A percentile compares a stretch with the other conserved stretches of the same genome.
Evolutionary conservation across 2,329 filamentous ascomycete species (phyloP).

Genomic region (Pseudopithomyces chartarum): DNA sequence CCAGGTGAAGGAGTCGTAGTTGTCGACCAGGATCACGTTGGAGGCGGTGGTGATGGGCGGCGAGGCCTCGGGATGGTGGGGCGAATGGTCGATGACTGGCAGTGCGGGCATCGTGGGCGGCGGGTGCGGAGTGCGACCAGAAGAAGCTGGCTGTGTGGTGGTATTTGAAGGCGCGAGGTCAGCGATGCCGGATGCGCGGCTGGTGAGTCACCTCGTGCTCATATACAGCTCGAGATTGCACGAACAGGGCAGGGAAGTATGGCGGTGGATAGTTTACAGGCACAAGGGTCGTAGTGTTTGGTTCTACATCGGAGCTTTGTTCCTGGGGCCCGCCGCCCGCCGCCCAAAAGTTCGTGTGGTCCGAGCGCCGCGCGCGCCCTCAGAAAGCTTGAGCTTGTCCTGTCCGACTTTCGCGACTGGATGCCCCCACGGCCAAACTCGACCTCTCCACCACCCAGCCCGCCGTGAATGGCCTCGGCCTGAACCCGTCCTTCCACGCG

Average conservation of each 20-base stretch:
- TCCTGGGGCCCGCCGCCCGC: slow-evolving; percentile 2
- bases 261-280: too few species aligned
- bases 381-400: slow-evolving; percentile 10
- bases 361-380: slow-evolving; percentile 6
- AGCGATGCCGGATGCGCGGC: too few species aligned
- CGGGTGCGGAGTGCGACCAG: neutral
- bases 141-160: neutral
- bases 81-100: slow-evolving; percentile 78
- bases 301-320: slow-evolving; percentile 8
- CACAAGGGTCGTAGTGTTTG: neutral
- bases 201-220: slow-evolving; percentile 8
- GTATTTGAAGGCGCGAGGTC: too few species aligned
- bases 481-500: slow-evolving; percentile 28
- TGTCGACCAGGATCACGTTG: slow-evolving; percentile 95
- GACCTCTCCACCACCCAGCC: slow-evolving; percentile 17
- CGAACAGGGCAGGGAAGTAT: too few species aligned
- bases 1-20: slow-evolving; percentile 99
- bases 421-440: slow-evolving; percentile 14
- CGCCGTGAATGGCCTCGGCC: slow-evolving; percentile 40
- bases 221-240: neutral
- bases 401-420: neutral
- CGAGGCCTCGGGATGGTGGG: slow-evolving; percentile 78
- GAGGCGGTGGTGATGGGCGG: slow-evolving; percentile 77
- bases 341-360: neutral
- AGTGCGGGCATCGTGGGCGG: slow-evolving; percentile 47